Conservation (phyloP, 768 basidiomycete species). For the Tylopilus vinaceipallidus region DNA sequence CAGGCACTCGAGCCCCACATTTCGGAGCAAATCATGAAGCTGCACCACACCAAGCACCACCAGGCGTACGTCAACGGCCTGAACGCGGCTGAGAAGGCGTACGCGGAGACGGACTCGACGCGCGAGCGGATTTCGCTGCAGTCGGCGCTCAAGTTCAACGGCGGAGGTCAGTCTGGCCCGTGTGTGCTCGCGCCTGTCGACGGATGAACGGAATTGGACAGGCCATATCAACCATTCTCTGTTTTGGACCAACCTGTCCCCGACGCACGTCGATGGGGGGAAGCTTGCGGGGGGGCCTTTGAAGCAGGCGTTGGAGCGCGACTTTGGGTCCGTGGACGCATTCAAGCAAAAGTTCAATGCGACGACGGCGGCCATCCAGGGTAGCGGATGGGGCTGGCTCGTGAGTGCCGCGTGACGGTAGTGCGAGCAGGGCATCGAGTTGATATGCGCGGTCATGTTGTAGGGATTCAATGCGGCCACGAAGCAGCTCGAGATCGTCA, state of each 20-base stretch:
- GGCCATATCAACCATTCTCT: slow-evolving; percentile 94
- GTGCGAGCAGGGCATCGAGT: not conserved
- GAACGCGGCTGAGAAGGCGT: slow-evolving; percentile 89
- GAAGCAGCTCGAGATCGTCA: slow-evolving; percentile 83
- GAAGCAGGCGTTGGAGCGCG: slow-evolving; percentile 69
- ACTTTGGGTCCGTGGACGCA: slow-evolving; percentile 84
- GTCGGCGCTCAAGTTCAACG: slow-evolving; percentile 93
- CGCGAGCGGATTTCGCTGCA: slow-evolving; percentile 84
- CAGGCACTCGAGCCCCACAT: slow-evolving; percentile 92
- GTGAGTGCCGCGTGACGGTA: slow-evolving; percentile 38
- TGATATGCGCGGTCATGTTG: not conserved
- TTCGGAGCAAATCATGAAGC: slow-evolving; percentile 87
- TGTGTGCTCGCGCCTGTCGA: not conserved
- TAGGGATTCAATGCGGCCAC: slow-evolving; percentile 68
- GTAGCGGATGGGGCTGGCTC: slow-evolving; percentile 99
- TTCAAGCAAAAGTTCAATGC: slow-evolving; percentile 89
- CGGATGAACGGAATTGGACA: not conserved
- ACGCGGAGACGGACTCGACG: slow-evolving; percentile 59
- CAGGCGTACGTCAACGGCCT: slow-evolving; percentile 93
- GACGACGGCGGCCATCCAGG: slow-evolving; percentile 88
- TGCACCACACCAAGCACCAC: slow-evolving; percentile 92
- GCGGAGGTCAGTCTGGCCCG: slow-evolving; percentile 60
- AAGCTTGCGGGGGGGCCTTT: slow-evolving; percentile 64
- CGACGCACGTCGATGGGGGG: slow-evolving; percentile 60
- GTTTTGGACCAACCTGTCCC: slow-evolving; percentile 98